Evolutionary conservation across 441 rosid genomes (phyloP).

Genomic region (Breynia disticha): DNA sequence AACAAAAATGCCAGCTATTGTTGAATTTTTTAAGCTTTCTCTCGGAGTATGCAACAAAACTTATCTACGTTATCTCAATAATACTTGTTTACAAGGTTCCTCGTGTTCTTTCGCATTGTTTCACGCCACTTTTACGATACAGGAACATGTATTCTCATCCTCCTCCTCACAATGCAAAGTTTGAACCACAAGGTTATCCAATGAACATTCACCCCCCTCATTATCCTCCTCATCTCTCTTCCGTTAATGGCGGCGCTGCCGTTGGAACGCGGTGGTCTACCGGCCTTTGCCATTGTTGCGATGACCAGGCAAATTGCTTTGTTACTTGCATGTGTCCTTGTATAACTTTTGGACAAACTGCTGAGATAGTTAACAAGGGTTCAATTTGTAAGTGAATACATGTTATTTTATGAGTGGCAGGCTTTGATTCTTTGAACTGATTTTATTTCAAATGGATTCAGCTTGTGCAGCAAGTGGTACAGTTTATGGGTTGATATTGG

Average conservation of each 20-base stretch:
- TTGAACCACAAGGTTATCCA: conserved; percentile 22
- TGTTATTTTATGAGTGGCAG: neutral
- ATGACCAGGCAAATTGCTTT: conserved; percentile 9
- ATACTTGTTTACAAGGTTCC: too few relatives aligned
- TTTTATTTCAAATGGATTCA: neutral
- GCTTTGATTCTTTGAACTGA: too few relatives aligned
- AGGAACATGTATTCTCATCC: conserved; percentile 20
- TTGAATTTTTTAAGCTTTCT: too few relatives aligned
- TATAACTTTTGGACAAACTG: conserved; percentile 50
- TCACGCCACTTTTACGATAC: neutral
- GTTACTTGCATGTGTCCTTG: conserved; percentile 53
- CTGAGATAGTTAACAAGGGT: conserved; percentile 51
- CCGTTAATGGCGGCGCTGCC: conserved; percentile 2
- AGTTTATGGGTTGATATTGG: conserved; percentile 15
- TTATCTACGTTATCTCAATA: too few relatives aligned
- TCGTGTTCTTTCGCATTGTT: neutral
- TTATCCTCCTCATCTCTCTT: conserved; percentile 13
- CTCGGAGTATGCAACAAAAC: too few relatives aligned
- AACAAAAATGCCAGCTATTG: too few relatives aligned
- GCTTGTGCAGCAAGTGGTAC: conserved; percentile 25
- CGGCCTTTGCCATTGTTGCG: conserved; percentile 23
- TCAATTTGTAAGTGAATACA: conserved; percentile 14
- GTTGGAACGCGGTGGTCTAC: conserved; percentile 18
- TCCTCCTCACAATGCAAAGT: conserved; percentile 21
- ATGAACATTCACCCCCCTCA: conserved; percentile 21